Evolutionary conservation across 345 rosid genomes (phyloP), one percentile per base, ranked within the genome.

Genomic region (Acer yangbiense): DNA sequence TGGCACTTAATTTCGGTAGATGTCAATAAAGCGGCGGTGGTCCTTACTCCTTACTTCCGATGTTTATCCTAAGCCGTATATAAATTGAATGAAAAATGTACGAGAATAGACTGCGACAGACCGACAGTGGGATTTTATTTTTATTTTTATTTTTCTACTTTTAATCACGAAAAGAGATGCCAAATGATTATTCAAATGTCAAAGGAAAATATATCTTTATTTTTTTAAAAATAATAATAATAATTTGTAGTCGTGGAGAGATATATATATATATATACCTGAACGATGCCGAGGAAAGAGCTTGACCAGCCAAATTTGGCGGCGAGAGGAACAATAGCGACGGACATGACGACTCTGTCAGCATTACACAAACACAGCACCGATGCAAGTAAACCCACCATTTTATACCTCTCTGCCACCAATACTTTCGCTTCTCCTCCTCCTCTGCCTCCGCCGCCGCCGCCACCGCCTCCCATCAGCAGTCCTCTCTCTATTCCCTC

Each of bases 311-410:
- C 97, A 73, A 77, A 80, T 75, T 89, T 88, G 9, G 92, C 89
- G 32, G 99, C 98, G 3, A 95, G 93, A 18, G 99, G 99, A 66
- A 95, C 99, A 58, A 93, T 79, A 39, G 99, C 91, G 0, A 95
- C 97, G 0, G 99, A 95, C 99, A 94, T 94, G 7, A 94, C 95
- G 35, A 92, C 93, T 55, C 97, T 81, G 43, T 94, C 98, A 6
- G 99, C 99, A 88, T 95, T 95, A 82, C 98, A 93, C 2, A 95
- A 85, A 82, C 98, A 90, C 98, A 95, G 86, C 21, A 88, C 94
- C 41, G 83, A 84, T 25, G 98, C 98, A 82, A 89, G 81, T 64
- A 95, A 69, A 43, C 86, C 91, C 86, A 88, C 97, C 84, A 95
- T 93, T 83, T 92, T 95, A 29, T 88, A 87, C 85, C 99, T 92